Evolutionary conservation across 352 stramenopile genomes (phyloP).

Genomic region (Globisporangium middletonii): DNA sequence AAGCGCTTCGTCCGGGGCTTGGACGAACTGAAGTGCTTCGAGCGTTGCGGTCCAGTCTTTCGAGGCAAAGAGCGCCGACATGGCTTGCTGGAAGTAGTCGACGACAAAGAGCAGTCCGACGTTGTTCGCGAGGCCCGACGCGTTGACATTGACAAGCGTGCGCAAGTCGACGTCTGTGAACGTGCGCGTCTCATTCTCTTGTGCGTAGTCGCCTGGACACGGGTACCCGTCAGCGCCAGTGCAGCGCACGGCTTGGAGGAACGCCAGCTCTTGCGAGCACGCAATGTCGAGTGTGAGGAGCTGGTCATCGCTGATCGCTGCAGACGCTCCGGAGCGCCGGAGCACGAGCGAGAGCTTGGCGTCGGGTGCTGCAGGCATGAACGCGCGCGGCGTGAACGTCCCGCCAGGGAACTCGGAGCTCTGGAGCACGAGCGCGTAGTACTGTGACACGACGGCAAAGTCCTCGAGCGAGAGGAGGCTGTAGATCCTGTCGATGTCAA

Average conservation of each 20-base stretch:
- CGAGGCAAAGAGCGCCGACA: constrained; percentile 25
- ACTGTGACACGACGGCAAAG: constrained; percentile 23
- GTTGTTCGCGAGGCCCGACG: constrained; percentile 33
- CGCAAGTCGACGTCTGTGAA: constrained; percentile 25
- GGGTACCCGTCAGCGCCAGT: constrained; percentile 22
- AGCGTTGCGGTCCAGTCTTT: constrained; percentile 27
- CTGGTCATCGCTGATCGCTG: neutral
- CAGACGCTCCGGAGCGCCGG: constrained; percentile 2
- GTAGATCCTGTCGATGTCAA: constrained; percentile 33
- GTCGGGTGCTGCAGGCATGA: constrained; percentile 3
- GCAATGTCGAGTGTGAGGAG: constrained; percentile 19
- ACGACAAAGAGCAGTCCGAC: constrained; percentile 32
- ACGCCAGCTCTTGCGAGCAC: constrained; percentile 21
- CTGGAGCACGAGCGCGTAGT: constrained; percentile 38
- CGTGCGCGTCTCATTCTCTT: constrained; percentile 10
- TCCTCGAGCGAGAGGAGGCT: constrained; percentile 28
- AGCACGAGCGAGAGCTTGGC: constrained; percentile 26
- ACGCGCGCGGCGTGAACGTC: constrained; percentile 21
- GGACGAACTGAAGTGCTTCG: constrained; percentile 26
- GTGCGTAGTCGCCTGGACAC: constrained; percentile 16
- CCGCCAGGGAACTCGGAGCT: constrained; percentile 31
- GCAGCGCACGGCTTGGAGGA: constrained; percentile 22
- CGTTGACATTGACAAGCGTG: constrained; percentile 1
- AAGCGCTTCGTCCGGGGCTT: constrained; percentile 15
- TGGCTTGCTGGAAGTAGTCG: constrained; percentile 35